phyloP scores from a whole-genome alignment of 345 rosid species.

The Camelina sativa region DNA sequence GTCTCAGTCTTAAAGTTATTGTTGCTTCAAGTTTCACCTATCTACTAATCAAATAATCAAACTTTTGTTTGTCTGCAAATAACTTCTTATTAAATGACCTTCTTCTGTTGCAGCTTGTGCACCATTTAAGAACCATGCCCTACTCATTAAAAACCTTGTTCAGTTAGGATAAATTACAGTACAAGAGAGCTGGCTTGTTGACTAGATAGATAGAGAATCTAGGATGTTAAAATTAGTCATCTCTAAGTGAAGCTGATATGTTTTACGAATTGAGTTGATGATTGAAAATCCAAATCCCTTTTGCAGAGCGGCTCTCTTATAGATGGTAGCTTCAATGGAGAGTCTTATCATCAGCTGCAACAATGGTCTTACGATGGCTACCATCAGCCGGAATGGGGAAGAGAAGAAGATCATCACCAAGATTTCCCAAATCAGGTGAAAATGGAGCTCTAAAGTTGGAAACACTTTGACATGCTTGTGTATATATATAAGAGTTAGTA shows the following conservation, averaged over 20 bases:
- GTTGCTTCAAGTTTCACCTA: constrained; percentile 44
- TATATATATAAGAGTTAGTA: constrained; percentile 30
- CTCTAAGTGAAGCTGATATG: neutral
- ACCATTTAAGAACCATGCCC: constrained; percentile 36
- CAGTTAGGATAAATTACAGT: constrained; percentile 6
- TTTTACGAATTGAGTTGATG: neutral
- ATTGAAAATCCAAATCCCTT: constrained; percentile 3
- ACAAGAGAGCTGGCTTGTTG: constrained; percentile 30
- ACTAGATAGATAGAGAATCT: constrained; percentile 2
- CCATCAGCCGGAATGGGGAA: constrained; percentile 68
- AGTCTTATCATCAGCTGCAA: constrained; percentile 51
- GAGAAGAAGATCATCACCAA: constrained; percentile 55
- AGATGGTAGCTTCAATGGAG: constrained; percentile 62
- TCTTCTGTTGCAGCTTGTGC: constrained; percentile 25
- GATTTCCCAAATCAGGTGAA: constrained; percentile 53
- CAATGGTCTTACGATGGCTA: constrained; percentile 63
- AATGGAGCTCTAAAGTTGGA: constrained; percentile 58
- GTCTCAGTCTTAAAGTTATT: constrained; percentile 30
- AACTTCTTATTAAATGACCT: constrained; percentile 36
- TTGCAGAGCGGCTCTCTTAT: constrained; percentile 63
- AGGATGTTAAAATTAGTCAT: constrained; percentile 20
- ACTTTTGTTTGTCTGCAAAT: constrained; percentile 29
- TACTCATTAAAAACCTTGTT: constrained; percentile 22
- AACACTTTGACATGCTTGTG: constrained; percentile 21
- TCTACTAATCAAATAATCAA: constrained; percentile 33